Evolutionary conservation across 2,329 filamentous ascomycete species (phyloP), one percentile per base, ranked within the genome.

Genomic region (Aureobasidium sp.): DNA sequence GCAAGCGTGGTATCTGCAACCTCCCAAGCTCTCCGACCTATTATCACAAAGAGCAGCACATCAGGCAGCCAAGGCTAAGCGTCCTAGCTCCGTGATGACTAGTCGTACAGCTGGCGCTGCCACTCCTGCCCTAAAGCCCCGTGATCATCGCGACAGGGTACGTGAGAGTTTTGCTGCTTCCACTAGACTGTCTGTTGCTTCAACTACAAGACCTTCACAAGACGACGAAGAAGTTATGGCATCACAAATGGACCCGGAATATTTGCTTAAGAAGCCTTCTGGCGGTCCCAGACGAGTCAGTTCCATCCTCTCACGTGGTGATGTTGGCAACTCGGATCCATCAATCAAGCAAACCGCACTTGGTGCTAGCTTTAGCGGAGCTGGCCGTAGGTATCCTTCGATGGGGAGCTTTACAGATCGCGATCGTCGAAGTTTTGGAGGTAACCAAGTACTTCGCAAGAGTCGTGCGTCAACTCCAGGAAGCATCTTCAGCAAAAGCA

Each of bases 251-350:
- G 79, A 81, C 63, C 78, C 78, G 19, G 78, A 79, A 56, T 79
- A 73, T 56, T 73, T 76, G 44, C 77, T 81, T 35, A 79, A 81
- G 31, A 79, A 81, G 50, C 80, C 81, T 19, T 49, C 66, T 29
- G 74, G 81, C 65, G 81, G 84, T 47, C 85, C 83, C n/a, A 85
- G 94, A 47, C 85, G 94, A 56, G 88, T 97, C 29, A 99, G 94
- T 76, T 97, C 93, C 17, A 83, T 96, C 75, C 80, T 97, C 59
- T 92, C 92, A 17, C 83, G 93, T 68, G 89, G 90, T 35, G 93
- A 97, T 71, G 78, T 97, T 22, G 93, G 90, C 0, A 87, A 42
- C 29, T 47, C 50, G 8, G 64, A 65, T 24, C 61, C 58, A 12
- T 50, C 50, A 5, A 58, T 61, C 22, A 50, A 48, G 19, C 64